Evolutionary conservation across 2,329 filamentous ascomycete genomes (phyloP).

Genomic region (Colletotrichum caudatum): DNA sequence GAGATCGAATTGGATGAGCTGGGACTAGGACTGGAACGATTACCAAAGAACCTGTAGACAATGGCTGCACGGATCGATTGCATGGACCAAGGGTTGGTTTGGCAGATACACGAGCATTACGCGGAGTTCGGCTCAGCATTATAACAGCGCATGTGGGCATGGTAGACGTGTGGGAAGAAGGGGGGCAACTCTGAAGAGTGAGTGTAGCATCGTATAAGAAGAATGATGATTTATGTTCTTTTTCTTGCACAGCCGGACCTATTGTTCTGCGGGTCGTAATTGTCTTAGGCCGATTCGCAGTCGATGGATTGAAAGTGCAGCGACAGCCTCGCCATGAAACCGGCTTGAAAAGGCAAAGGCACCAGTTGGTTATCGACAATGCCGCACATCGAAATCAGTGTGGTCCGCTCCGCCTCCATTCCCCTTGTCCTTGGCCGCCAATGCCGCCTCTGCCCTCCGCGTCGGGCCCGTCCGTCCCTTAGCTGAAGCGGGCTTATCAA

Average conservation of each 20-base stretch:
- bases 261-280: neutral
- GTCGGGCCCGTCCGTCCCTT: too few species aligned
- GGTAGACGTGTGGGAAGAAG: neutral
- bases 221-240: neutral
- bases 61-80: neutral
- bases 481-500: neutral
- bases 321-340: too few species aligned
- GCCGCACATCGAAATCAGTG: neutral
- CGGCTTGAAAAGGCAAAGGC: too few species aligned
- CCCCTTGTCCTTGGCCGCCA: too few species aligned
- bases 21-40: constrained; percentile 30
- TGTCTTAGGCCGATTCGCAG: too few species aligned
- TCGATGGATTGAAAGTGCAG: too few species aligned
- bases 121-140: constrained; percentile 19
- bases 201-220: neutral
- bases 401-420: too few species aligned
- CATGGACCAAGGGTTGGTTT: neutral
- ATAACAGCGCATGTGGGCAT: constrained; percentile 6
- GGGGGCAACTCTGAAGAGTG: neutral
- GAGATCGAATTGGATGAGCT: constrained; percentile 41
- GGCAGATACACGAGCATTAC: constrained; percentile 14
- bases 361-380: too few species aligned
- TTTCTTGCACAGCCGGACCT: too few species aligned
- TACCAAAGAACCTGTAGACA: neutral
- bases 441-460: too few species aligned